Base-by-base conservation (phyloP, 345 rosid species). In the Eucalyptus globulus region DNA sequence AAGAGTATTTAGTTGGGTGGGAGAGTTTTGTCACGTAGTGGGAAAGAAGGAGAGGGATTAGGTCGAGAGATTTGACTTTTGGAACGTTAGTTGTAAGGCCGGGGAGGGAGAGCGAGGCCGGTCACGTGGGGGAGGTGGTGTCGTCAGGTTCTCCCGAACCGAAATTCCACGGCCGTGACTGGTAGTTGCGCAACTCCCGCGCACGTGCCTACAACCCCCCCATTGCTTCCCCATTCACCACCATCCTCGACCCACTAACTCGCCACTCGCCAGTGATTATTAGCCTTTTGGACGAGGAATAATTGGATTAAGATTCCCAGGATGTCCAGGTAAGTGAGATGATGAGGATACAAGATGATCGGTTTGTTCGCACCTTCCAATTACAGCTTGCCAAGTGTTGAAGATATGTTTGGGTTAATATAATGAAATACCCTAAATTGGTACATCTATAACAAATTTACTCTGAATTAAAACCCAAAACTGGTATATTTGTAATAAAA, bases 401-500 rank as follows among this genome's bases (percentile, higher is more conserved):
- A 21, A 53, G 11, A 53, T 53, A 51, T 29, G 16, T 27, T 0
- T 27, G 17, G 9, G 26, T 21, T 53, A 21, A 53, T 21, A 53
- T 53, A 1, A 3, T 53, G 26, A 53, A 8, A 53, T 53, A 53
- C 11, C 11, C 0, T 53, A 53, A 53, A 53, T 53, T 0, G 5
- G 0, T 53, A 53, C 0, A 53, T 0, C 0, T 53, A 53, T 53
- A 53, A 53, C 2, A 21, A 53, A 53, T 53, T 53, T 21, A 53
- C 11, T 53, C 1, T 0, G 11, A 53, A 21, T 53, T 3, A 53
- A 53, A 53, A 53, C 0, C 0, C 26, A 53, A 2, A 53, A 2
- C 0, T 21, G 0, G 0, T 53, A 53, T 53, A 3, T 53, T 53
- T 53, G 21, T 53, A 53, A 21, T 0, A 53, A 53, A 19, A 8